These are phyloP conservation scores for Boehmeria nivea DNA, from an alignment of 306 rosid genomes.

Conservation along the genomic window DNA sequence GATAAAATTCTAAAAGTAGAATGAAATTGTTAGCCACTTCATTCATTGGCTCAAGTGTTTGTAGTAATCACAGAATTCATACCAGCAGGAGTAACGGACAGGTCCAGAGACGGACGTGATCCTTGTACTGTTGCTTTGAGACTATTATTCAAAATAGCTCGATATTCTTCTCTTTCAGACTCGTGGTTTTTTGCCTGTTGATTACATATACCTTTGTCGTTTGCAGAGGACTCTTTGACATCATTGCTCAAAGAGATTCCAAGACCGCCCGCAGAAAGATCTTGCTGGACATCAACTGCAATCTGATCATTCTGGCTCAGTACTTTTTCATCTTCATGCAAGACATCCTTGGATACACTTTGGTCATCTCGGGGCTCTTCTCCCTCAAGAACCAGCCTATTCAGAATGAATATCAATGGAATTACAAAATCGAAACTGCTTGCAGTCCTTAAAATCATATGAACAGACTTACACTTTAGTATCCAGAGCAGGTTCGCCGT, in stretches of 20 bases:
- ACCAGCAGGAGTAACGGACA: constrained; percentile 35
- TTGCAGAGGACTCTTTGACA: constrained; percentile 22
- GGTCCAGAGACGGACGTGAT: constrained; percentile 27
- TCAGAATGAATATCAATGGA: constrained; percentile 14
- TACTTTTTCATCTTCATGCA: constrained; percentile 26
- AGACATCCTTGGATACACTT: constrained; percentile 13
- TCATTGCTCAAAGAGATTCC: constrained; percentile 27
- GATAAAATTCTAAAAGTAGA: constrained; percentile 1
- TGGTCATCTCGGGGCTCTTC: constrained; percentile 26
- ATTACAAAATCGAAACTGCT: background rate
- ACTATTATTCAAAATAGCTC: constrained; percentile 16
- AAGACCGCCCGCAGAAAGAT: constrained; percentile 21
- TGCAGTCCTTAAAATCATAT: constrained; percentile 14
- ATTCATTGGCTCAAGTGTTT: background rate
- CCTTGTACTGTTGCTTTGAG: constrained; percentile 20
- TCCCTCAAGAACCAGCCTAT: constrained; percentile 27
- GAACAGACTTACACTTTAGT: constrained; percentile 37
- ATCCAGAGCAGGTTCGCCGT: constrained; percentile 31
- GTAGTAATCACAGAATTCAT: constrained; percentile 17
- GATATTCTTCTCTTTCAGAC: constrained; percentile 20
- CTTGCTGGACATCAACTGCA: constrained; percentile 28
- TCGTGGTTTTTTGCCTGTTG: constrained; percentile 25
- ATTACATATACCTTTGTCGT: constrained; percentile 11
- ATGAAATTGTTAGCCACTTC: background rate
- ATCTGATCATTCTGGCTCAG: constrained; percentile 21